Evolutionary conservation across 2,329 filamentous ascomycete genomes (phyloP), one percentile per base, ranked within the genome.

Genomic region (Lachnellula subtilissima): DNA sequence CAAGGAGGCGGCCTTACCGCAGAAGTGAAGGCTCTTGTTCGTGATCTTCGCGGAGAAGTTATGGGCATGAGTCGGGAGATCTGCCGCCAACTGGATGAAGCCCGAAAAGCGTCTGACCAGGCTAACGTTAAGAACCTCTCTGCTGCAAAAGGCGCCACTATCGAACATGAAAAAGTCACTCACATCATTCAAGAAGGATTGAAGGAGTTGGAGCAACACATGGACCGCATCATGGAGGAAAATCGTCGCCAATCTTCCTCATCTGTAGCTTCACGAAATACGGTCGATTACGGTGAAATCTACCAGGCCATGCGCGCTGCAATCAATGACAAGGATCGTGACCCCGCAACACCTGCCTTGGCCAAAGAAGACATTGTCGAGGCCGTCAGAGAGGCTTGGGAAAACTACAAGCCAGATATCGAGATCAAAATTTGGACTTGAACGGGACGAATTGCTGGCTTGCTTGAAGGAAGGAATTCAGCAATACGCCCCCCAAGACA

Each of bases 11-110:
- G 92, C 5, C 81, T 97, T 51, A 96, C 91, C 1, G 91, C 91
- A 54, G 91, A 96, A 70, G 90, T 96, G 61, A 97, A 97, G 73
- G 86, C 90, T 4, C 79, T 96, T 8, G 89, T 97, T 8, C 86
- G 91, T 23, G 92, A 97, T 67, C 79, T 97, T 37, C 86, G 93
- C 22, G 92, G 91, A 2, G 93, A 97, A 69, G 91, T 97, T 8
- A 79, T 97, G 4, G 92, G 91, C 3, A 97, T 97, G 92, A 93
- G 93, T 4, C 82, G 93, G 55, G 91, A 97, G 63, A 84, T 97
- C 48, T 91, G 88, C 42, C 87, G 90, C 55, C 88, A 91, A 63
- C 80, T 97, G n/a, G 89, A 94, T 59, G 84, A 91, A 59, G 80
- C 84, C 9, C 77, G 74, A 28, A 71, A 68, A 47, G 28, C 28